Percentiles rank a stretch among this genome's conserved stretches.
Evolutionary conservation across 768 basidiomycete genomes (phyloP).

Genomic region (Mycena amicta): DNA sequence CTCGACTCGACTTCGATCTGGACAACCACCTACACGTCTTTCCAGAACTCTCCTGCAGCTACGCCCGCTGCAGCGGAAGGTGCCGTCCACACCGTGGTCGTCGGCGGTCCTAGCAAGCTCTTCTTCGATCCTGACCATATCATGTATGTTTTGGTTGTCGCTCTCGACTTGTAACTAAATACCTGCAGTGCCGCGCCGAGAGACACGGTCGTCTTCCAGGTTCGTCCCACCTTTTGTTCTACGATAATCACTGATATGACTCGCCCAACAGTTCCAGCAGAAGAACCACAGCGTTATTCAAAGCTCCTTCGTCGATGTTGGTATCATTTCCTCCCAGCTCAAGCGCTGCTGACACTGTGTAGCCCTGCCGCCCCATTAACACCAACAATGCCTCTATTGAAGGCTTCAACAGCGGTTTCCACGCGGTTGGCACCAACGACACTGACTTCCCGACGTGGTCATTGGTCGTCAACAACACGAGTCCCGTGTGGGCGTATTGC

Average conservation of each 20-base stretch:
- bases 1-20: constrained; percentile 38
- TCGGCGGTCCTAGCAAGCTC: constrained; percentile 52
- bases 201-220: constrained; percentile 61
- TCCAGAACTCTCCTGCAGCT: constrained; percentile 54
- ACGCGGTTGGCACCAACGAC: constrained; percentile 43
- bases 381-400: constrained; percentile 44
- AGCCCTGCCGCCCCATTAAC: constrained; percentile 55
- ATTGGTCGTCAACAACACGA: constrained; percentile 42
- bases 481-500: constrained; percentile 24
- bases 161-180: neutral
- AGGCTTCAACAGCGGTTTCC: constrained; percentile 48
- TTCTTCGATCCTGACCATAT: constrained; percentile 54
- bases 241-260: neutral
- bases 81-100: constrained; percentile 52
- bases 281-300: constrained; percentile 74
- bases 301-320: constrained; percentile 58
- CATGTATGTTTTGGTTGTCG: constrained; percentile 7
- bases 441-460: constrained; percentile 58
- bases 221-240: constrained; percentile 30
- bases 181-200: constrained; percentile 44
- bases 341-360: too few species aligned
- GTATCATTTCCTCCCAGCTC: too few species aligned
- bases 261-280: constrained; percentile 44
- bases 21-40: constrained; percentile 62
- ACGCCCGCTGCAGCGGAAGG: constrained; percentile 53